These are phyloP conservation scores for Jamesozyma piceae DNA, from an alignment of 805 yeast species.

Conservation along the genomic window DNA sequence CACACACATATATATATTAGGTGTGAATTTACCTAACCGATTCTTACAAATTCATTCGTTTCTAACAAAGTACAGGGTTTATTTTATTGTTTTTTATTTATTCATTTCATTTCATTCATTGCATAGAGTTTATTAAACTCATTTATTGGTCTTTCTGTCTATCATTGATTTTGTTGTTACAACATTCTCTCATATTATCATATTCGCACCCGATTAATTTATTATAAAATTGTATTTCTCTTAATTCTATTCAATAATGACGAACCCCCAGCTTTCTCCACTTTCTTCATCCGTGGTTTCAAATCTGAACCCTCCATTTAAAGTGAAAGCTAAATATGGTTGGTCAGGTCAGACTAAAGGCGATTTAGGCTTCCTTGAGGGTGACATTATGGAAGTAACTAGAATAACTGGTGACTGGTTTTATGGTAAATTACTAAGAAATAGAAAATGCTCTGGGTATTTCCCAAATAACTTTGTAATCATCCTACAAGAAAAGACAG, in stretches of 20 bases:
- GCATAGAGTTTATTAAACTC: no score
- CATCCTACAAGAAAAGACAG: constrained; percentile 26
- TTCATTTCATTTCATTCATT: no score
- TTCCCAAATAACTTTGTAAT: constrained; percentile 86
- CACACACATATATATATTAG: no score
- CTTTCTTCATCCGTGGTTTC: background rate
- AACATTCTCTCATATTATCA: background rate
- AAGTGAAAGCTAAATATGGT: constrained; percentile 73
- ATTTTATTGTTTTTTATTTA: no score
- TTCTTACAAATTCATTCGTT: no score
- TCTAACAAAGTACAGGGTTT: no score
- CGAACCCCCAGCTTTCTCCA: background rate
- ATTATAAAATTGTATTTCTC: no score
- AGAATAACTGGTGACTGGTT: constrained; percentile 88
- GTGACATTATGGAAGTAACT: constrained; percentile 80
- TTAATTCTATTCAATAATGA: background rate
- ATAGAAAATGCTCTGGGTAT: constrained; percentile 63
- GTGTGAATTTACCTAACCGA: no score
- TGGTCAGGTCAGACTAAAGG: constrained; percentile 91
- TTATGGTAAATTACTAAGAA: constrained; percentile 73
- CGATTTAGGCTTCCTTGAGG: constrained; percentile 89
- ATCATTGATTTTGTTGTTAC: background rate
- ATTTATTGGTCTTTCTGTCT: no score
- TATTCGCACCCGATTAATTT: no score
- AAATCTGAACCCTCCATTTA: constrained; percentile 46